Evolutionary conservation across 2,329 filamentous ascomycete species (phyloP).

Genomic region (Truncatella angustata): DNA sequence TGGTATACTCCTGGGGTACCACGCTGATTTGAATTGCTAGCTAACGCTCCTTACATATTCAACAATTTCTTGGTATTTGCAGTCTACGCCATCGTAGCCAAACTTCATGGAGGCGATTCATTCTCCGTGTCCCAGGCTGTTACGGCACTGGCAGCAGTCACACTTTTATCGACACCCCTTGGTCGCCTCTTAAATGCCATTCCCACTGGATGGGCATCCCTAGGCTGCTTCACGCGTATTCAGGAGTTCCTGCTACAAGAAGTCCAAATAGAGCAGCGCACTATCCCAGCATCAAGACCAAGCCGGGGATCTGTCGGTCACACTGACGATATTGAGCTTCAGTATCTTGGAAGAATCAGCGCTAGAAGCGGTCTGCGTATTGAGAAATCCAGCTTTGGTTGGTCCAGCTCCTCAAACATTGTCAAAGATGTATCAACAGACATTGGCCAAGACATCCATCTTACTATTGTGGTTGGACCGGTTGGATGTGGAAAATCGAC

Average conservation of each 20-base stretch:
- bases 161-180: conserved; percentile 21
- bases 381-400: no score
- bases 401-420: no score
- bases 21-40: not conserved
- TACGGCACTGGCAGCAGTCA: conserved; percentile 24
- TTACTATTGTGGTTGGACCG: conserved; percentile 12
- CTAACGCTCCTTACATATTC: conserved; percentile 14
- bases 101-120: conserved; percentile 16
- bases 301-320: not conserved
- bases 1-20: not conserved
- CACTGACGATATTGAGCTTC: no score
- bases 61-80: conserved; percentile 25
- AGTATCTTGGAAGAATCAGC: no score
- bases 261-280: not conserved
- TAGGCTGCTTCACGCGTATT: conserved; percentile 26
- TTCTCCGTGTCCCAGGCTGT: conserved; percentile 18
- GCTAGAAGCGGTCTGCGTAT: no score
- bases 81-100: conserved; percentile 22
- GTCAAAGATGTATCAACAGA: no score
- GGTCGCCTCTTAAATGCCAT: conserved; percentile 20
- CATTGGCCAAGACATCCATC: no score
- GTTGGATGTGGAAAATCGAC: conserved; percentile 5
- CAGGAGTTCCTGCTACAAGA: conserved; percentile 17
- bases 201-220: conserved; percentile 20
- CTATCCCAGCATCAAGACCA: not conserved